Base-by-base conservation (phyloP, 305 asterid species). In the Andrographis paniculata region DNA sequence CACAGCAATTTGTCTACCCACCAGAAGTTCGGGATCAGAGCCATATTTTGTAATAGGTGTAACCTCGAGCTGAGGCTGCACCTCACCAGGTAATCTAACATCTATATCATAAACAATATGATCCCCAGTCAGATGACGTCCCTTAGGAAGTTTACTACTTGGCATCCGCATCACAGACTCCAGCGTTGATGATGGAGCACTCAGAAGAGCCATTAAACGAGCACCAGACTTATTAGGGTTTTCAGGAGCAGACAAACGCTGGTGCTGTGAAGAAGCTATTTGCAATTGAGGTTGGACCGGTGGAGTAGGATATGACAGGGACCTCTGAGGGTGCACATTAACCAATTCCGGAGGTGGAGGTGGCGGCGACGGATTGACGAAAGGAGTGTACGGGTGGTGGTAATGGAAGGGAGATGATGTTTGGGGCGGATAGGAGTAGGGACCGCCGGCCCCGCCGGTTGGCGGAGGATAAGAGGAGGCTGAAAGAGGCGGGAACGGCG, bases 11-110 rank as follows among this genome's bases (percentile, higher is more conserved):
- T 83, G 94, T 53, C 94, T 63, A 17, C 94, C 94, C 50, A 83
- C 51, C 27, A 73, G 92, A 44, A 83, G 87, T 7, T 84, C 91
- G 0, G 94, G 94, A 42, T 83, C 94, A 17, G 94, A 83, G 33
- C 59, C 75, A 52, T 83, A 83, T 65, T 79, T 83, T 5, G 94
- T 83, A 68, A 83, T 83, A 21, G 94, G 94, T 23, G 87, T 83
- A 58, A 79, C 94, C 74, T 83, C 94, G 17, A 83, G 82, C 71
- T 80, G 92, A 42, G 94, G 94, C 73, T 80, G 92, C 56, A 75
- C 74, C 73, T 83, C 94, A 2, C 87, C 86, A 0, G 79, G 74
- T 67, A 72, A 65, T 71, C 92, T 72, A 18, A 71, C 72, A 69
- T 77, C 79, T 6, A 83, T 63, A 38, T 83, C 92, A 49, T 83